Evolutionary conservation across 1,139 yeast genomes (phyloP), one percentile per base, ranked within the genome.

Genomic region (Starmera stellimalicola): DNA sequence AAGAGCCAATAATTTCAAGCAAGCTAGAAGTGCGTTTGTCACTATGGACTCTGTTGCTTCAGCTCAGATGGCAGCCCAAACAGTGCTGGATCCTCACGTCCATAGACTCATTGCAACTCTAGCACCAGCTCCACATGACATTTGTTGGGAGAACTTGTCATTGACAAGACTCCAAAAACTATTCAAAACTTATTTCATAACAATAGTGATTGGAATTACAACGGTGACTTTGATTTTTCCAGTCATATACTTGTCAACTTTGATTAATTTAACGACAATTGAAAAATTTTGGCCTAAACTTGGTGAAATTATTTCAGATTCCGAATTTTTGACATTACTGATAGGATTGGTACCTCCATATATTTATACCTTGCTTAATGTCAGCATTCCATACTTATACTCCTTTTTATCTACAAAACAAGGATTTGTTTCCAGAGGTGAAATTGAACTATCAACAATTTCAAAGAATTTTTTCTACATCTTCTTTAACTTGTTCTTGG

Each of bases 21-120:
- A 11, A 7, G 49, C 51, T 3, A 36, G 65, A 14, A 61, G 66
- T 10, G 94, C 95, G 0, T 84, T 84, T 55, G 73, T 84, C 16
- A 84, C 94, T 1, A 78, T 84, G 91, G 79, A 77, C 41, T 70
- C 84, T 2, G 94, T 83, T 8, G 83, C 93, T 0, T 77, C 79
- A 46, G 94, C 95, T 1, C 95, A 84, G 52, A 75, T 84, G 80
- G 77, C 85, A 7, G 93, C 95, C 0, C 95, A 85, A 52, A 84
- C 94, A 0, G 82, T 83, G 1, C 60, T 84, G 33, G 93, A 85
- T 42, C 94, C 95, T 0, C 69, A 76, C 35, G 79, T 84, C 1
- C 71, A 77, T 50, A 78, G 79, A 36, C 60, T 84, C 30, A 76
- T 82, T 30, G 80, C 93, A 7, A 68, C 65, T 31, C 62, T 83